Conservation (phyloP, 1,139 yeast species). For the Candida labiduridarum region DNA sequence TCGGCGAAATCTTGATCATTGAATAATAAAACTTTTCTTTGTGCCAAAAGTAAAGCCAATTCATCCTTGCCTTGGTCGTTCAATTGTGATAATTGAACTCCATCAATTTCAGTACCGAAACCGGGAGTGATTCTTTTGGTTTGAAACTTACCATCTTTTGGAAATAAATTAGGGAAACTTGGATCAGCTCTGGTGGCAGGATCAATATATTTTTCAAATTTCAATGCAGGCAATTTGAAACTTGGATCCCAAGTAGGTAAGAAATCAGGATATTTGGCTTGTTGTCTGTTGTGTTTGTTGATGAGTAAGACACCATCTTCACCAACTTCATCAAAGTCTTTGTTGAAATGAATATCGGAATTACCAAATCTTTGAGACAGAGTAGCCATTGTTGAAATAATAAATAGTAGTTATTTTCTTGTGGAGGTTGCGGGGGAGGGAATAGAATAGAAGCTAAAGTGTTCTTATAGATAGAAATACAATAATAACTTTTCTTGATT, state of each 20-base stretch:
- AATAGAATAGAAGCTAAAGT: neutral
- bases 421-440: neutral
- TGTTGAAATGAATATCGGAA: slow-evolving; percentile 44
- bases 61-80: slow-evolving; percentile 35
- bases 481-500: neutral
- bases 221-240: slow-evolving; percentile 45
- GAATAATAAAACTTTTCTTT: slow-evolving; percentile 33
- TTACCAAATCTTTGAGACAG: slow-evolving; percentile 29
- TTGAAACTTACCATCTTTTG: slow-evolving; percentile 19
- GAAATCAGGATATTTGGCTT: slow-evolving; percentile 41
- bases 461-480: neutral
- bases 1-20: slow-evolving; percentile 35
- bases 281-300: slow-evolving; percentile 29
- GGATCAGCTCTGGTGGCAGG: slow-evolving; percentile 49
- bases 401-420: neutral
- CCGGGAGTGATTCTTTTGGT: slow-evolving; percentile 30
- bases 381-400: slow-evolving; percentile 7
- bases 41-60: slow-evolving; percentile 33
- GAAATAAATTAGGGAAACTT: slow-evolving; percentile 28
- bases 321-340: slow-evolving; percentile 42
- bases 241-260: slow-evolving; percentile 57
- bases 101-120: slow-evolving; percentile 35
- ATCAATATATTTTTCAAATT: slow-evolving; percentile 52
- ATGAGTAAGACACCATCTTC: slow-evolving; percentile 39
- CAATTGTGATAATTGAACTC: slow-evolving; percentile 34